Evolutionary conservation across 495 filamentous ascomycete species (phyloP), one percentile per base, ranked within the genome.

Genomic region (Neurospora sp.): DNA sequence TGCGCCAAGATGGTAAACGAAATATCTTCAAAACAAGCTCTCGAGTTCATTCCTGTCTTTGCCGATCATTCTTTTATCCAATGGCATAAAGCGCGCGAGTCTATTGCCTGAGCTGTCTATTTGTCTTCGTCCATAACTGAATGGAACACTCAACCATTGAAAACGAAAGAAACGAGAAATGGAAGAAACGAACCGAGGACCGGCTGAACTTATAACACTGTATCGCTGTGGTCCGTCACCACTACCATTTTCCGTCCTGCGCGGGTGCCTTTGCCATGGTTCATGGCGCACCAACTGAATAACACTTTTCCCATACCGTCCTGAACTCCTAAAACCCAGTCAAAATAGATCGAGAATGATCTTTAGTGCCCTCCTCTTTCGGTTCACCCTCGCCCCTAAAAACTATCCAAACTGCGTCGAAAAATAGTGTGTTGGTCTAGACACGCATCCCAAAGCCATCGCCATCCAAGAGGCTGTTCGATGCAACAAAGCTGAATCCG

Each of bases 401-500:
- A 7, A 3, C 12, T 18, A 37, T 14, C 9, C 44, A 48, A 11
- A 48, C 18, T 8, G n/a, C n/a, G 20, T 1, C 44, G n/a, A 11
- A 48, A 48, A 48, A 20, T 9, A 23, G n/a, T 20, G 18, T 48
- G n/a, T n/a, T 23, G 35, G 31, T 73, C 75, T 73, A 71, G 6
- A 37, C 48, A 38, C 41, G 16, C 38, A 76, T 72, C 70, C 78
- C 66, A 70, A 80, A 82, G 5, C 79, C 82, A 72, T 83, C 79
- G 54, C 87, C 85, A 78, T 93, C 92, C 70, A 99, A 85, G 80
- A 98, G 81, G 78, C 94, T 97, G 79, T 87, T 91, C 70, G 93
- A 92, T 27, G 94, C 96, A 73, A 98, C 94, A 81, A 92, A 99
- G 82, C 93, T 97, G 80, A 99, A 99, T 3, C 96, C 96, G 18